Percentiles rank a stretch among this genome's conserved stretches.
Conservation (phyloP, 164 flowering plant species). For the Piper betle region DNA sequence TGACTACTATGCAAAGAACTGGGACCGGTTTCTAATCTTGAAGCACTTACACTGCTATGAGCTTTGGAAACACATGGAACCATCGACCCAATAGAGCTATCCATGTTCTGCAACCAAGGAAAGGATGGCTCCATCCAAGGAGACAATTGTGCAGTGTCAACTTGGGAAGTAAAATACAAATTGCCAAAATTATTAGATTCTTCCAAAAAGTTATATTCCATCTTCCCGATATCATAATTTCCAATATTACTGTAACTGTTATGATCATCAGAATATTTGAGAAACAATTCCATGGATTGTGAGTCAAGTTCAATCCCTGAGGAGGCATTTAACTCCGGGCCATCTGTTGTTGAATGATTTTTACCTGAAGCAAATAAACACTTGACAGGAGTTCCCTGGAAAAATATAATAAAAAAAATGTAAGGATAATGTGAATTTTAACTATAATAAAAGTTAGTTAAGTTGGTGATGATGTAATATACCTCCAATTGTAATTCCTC, state of each 20-base stretch:
- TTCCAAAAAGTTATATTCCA: background rate
- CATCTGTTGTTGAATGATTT: background rate
- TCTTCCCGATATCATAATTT: background rate
- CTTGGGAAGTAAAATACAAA: slow-evolving; percentile 2
- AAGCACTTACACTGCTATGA: slow-evolving; percentile 4
- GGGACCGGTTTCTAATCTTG: background rate
- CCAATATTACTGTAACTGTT: background rate
- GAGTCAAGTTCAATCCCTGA: background rate
- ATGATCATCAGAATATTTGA: slow-evolving; percentile 1
- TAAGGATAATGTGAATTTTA: background rate
- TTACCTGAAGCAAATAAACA: background rate
- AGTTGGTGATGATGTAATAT: background rate
- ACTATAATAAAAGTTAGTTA: background rate
- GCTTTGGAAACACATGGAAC: background rate
- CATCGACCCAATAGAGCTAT: background rate
- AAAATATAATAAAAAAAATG: background rate
- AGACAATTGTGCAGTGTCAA: slow-evolving; percentile 1
- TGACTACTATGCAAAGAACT: background rate
- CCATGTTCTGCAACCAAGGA: slow-evolving; percentile 6
- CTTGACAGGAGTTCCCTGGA: slow-evolving; percentile 4
- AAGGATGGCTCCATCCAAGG: slow-evolving; percentile 6
- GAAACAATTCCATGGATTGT: background rate
- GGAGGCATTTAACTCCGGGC: background rate
- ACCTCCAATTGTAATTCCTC: slow-evolving; percentile 6
- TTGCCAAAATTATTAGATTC: background rate